Percentiles rank a stretch among this genome's conserved stretches.
These are phyloP conservation scores for Thalia dealbata DNA, from an alignment of 176 grass and related monocot species.

Conservation along the genomic window DNA sequence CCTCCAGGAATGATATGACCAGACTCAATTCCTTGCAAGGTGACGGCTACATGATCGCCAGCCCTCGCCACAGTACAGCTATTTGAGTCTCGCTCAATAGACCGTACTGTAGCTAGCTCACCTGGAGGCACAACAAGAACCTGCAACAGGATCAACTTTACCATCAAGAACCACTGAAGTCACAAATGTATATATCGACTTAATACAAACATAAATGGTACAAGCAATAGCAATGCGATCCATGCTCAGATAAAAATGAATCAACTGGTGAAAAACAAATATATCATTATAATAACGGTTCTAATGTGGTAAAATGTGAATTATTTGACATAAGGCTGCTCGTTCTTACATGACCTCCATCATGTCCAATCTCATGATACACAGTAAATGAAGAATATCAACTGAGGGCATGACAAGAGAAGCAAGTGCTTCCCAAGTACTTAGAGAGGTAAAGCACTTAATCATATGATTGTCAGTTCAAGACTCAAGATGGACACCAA, in stretches of 20 bases:
- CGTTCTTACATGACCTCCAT: not conserved
- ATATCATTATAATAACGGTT: not conserved
- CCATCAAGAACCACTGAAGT: not conserved
- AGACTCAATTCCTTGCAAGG: constrained; percentile 23
- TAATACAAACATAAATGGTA: not conserved
- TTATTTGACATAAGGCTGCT: not conserved
- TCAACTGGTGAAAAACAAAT: too few species aligned
- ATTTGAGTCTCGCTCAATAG: constrained; percentile 65
- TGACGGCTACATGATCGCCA: constrained; percentile 71
- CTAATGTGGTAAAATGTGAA: not conserved
- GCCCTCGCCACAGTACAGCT: constrained; percentile 62
- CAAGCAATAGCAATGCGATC: not conserved
- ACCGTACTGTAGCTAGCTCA: constrained; percentile 46
- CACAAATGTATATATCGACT: not conserved
- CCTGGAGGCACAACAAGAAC: constrained; percentile 67
- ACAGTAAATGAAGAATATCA: too few species aligned
- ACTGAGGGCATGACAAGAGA: too few species aligned
- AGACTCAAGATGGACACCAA: too few species aligned
- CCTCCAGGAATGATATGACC: constrained; percentile 51
- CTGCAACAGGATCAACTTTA: constrained; percentile 28
- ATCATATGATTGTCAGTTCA: too few species aligned
- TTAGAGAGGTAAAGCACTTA: too few species aligned
- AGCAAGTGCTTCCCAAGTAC: too few species aligned
- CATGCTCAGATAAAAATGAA: not conserved
- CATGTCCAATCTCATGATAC: too few species aligned